Conservation (phyloP, 1,284 basidiomycete species). For the Coriolopsis trogii region DNA sequence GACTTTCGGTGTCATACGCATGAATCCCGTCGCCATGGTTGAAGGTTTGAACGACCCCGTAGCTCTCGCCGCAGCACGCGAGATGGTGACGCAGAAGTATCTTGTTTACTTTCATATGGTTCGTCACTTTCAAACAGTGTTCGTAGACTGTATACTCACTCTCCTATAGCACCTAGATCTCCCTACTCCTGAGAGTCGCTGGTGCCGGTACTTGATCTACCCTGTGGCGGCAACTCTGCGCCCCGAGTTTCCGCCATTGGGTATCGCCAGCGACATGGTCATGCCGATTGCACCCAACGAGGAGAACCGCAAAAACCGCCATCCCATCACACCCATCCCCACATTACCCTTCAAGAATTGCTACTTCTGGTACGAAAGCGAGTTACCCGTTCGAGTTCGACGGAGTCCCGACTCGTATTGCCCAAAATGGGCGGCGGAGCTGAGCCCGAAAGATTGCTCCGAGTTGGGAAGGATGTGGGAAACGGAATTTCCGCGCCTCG, state of each 20-base stretch:
- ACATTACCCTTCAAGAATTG: neutral
- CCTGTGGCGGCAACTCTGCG: neutral
- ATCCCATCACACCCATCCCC: neutral
- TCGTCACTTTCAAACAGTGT: neutral
- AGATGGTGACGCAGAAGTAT: neutral
- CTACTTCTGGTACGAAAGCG: no score
- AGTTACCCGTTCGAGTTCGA: no score
- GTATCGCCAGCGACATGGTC: neutral
- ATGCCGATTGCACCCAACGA: neutral
- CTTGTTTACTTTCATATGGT: neutral
- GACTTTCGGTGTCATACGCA: slow-evolving; percentile 2
- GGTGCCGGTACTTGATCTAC: neutral
- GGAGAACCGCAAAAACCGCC: neutral
- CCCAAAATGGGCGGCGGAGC: no score
- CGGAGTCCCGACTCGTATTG: no score
- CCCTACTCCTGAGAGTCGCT: neutral
- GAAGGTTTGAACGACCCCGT: neutral
- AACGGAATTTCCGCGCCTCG: no score
- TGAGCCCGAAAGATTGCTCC: no score
- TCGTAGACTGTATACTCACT: neutral
- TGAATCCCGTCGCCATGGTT: slow-evolving; percentile 10
- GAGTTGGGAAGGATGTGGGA: no score
- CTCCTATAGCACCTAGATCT: neutral
- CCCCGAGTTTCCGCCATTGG: neutral
- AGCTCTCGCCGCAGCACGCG: neutral